Base-by-base conservation (phyloP, 257 asterid species). In the Solanum phureja region DNA sequence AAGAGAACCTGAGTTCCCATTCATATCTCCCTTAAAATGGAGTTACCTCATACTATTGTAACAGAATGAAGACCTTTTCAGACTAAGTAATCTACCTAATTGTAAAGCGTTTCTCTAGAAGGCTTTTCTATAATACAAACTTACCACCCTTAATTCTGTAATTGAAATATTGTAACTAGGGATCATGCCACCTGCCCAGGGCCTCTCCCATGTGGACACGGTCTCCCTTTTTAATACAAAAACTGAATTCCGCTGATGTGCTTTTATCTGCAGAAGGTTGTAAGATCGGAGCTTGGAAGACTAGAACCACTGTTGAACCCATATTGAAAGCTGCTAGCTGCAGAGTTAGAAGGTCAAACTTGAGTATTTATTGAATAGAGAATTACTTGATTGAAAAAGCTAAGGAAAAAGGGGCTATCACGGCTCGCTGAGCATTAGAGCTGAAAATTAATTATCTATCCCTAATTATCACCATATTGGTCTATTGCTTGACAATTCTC, bases 281-380 rank as follows among this genome's bases (percentile, higher is more conserved):
- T 52, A 91, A 84, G 33, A 85, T 90, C 3, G 98, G 98, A 85
- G 98, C 98, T 94, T 95, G 98, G 91, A 97, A 97, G 60, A 97
- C 94, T n/a, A 97, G 87, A 88, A 97, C 98, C 88, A 95, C 99
- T 1, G 99, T 97, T 19, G 99, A 97, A 83, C 99, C 99, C 98
- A 97, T 94, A 89, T 95, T 97, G 93, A 97, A 97, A 84, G 98
- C 98, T 71, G 93, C 99, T 69, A 97, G 88, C 99, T 95, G 95
- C 90, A 91, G 82, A 40, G 38, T 88, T 58, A 60, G 24, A 85
- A 68, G 74, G 49, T 29, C 35, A 86, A 74, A 84, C 84, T 85
- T 42, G 8, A 77, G 56, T 60, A n/a, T n/a, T 42, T 83, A 72
- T 46, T 31, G 18, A 88, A 74, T 46, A 37, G 83, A 29, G 58